phyloP scores from a whole-genome alignment of 441 rosid genomes.

The Mallotus japonicus region DNA sequence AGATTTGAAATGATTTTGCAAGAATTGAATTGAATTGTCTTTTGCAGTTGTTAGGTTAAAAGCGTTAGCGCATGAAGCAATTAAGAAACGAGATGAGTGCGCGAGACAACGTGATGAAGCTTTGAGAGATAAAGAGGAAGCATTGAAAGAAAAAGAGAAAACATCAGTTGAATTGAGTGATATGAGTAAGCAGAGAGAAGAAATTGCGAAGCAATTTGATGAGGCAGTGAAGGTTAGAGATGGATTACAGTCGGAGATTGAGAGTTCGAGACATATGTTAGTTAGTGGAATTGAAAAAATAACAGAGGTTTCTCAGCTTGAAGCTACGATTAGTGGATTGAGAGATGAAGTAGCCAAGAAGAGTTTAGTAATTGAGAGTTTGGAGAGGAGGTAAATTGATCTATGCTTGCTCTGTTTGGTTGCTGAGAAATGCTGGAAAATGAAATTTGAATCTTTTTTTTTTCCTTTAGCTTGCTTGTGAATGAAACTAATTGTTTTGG shows the following conservation, averaged over 20 bases:
- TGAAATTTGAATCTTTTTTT: neutral
- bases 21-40: neutral
- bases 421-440: too few relatives aligned
- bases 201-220: constrained; percentile 43
- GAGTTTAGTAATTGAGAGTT: constrained; percentile 42
- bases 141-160: constrained; percentile 43
- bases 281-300: constrained; percentile 94
- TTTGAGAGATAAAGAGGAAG: constrained; percentile 58
- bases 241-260: constrained; percentile 64
- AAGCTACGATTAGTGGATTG: constrained; percentile 71
- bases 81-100: constrained; percentile 74
- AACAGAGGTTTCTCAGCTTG: constrained; percentile 90
- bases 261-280: constrained; percentile 80
- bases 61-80: constrained; percentile 70
- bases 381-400: constrained; percentile 49
- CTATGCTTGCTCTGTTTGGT: too few relatives aligned
- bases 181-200: constrained; percentile 51
- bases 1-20: too few relatives aligned
- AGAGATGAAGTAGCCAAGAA: constrained; percentile 66
- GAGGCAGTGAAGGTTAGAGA: constrained; percentile 53
- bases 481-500: too few relatives aligned
- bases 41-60: constrained; percentile 42
- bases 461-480: too few relatives aligned
- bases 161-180: constrained; percentile 45
- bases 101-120: constrained; percentile 54